Evolutionary conservation across 768 basidiomycete genomes (phyloP).

Genomic region (Obba rivulosa): DNA sequence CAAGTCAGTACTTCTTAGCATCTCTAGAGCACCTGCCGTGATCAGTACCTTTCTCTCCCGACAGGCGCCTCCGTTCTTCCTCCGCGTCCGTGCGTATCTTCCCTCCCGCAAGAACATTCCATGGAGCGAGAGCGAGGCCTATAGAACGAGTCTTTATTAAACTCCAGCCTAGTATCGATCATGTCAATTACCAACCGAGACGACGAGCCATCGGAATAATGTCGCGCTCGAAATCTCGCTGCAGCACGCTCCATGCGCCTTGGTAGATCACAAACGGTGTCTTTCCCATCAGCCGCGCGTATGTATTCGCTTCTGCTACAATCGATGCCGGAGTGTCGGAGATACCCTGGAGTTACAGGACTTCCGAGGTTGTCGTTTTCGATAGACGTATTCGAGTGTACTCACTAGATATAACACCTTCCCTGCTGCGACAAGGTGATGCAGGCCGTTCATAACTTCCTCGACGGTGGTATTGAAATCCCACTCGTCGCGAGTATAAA

Average conservation of each 20-base stretch:
- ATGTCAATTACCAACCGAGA: constrained; percentile 34
- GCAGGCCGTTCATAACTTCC: constrained; percentile 35
- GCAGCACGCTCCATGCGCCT: constrained; percentile 25
- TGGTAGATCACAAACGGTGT: constrained; percentile 38
- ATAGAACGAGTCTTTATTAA: constrained; percentile 34
- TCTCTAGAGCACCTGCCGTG: constrained; percentile 37
- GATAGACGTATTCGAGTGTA: background rate
- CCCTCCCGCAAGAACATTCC: too few species aligned
- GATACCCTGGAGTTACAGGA: constrained; percentile 14
- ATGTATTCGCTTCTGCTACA: constrained; percentile 30
- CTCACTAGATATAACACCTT: constrained; percentile 38
- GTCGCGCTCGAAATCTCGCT: constrained; percentile 35
- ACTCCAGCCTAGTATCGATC: constrained; percentile 32
- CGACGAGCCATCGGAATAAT: constrained; percentile 33
- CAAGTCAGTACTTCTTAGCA: constrained; percentile 30
- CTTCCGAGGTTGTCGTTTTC: constrained; percentile 14
- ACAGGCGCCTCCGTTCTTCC: constrained; percentile 22
- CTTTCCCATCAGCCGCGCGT: constrained; percentile 29
- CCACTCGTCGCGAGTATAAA: constrained; percentile 29
- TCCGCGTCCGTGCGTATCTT: too few species aligned
- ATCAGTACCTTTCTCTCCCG: constrained; percentile 30
- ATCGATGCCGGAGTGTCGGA: constrained; percentile 29
- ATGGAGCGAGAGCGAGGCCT: too few species aligned
- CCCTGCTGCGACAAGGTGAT: constrained; percentile 33
- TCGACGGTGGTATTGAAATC: constrained; percentile 30